phyloP scores from a whole-genome alignment of 1,284 basidiomycete species.

The Testicularia cyperi region DNA sequence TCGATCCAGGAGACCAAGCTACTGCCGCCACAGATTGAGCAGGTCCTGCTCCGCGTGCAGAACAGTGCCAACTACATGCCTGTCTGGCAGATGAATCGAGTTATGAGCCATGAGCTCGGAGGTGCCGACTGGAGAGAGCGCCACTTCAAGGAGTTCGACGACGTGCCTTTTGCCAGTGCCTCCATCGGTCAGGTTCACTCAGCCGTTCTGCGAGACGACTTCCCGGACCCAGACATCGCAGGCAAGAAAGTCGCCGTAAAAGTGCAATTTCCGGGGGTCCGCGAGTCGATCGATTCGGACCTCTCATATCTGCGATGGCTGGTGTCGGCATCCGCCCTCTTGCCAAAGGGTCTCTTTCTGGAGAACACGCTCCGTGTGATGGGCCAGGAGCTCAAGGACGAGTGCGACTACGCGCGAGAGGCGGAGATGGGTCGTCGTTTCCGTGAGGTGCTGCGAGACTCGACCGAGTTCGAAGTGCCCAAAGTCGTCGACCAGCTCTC shows the following conservation, averaged over 20 bases:
- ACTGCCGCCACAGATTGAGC: conserved; percentile 82
- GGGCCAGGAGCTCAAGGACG: conserved; percentile 86
- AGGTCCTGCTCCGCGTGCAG: conserved; percentile 85
- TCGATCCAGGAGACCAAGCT: conserved; percentile 77
- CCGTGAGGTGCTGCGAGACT: conserved; percentile 48
- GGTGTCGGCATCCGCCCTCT: conserved; percentile 74
- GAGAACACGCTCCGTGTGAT: conserved; percentile 80
- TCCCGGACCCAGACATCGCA: conserved; percentile 33
- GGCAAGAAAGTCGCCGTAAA: conserved; percentile 75
- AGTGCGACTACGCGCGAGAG: conserved; percentile 90
- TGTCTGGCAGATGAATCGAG: conserved; percentile 90
- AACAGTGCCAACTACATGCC: conserved; percentile 98
- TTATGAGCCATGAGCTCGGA: conserved; percentile 70
- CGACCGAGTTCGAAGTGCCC: conserved; percentile 74
- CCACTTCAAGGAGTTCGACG: conserved; percentile 75
- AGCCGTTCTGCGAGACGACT: conserved; percentile 66
- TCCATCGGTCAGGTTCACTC: conserved; percentile 95
- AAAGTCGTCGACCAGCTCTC: conserved; percentile 76
- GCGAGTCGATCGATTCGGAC: conserved; percentile 81
- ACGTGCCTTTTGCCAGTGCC: conserved; percentile 89
- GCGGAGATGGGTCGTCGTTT: conserved; percentile 74
- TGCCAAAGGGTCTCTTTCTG: conserved; percentile 82
- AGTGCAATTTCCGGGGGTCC: conserved; percentile 92
- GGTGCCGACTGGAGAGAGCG: conserved; percentile 72
- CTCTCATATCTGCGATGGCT: conserved; percentile 82